These are phyloP conservation scores for Chrysoporthe puriensis DNA, from an alignment of 2,329 filamentous ascomycete species.

Conservation along the genomic window DNA sequence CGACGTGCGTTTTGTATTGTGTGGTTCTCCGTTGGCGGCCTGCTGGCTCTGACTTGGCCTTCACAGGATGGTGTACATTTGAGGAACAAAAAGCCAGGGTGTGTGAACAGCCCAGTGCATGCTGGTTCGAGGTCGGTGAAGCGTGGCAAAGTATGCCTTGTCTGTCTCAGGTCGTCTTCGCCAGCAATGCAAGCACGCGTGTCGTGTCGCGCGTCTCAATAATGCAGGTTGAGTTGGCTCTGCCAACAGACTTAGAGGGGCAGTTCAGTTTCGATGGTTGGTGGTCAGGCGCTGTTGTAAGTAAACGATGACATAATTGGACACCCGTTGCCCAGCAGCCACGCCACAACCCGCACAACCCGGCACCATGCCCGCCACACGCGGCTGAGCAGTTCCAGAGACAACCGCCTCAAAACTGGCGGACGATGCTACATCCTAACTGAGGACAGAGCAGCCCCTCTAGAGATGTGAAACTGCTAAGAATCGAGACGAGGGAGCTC, in stretches of 20 bases:
- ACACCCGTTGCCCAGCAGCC: constrained; percentile 12
- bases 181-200: constrained; percentile 18
- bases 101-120: constrained; percentile 9
- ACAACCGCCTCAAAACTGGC: too few relatives aligned
- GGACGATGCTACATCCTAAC: too few relatives aligned
- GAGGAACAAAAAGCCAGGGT: constrained; percentile 8
- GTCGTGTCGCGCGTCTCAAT: constrained; percentile 7
- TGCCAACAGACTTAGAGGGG: constrained; percentile 14
- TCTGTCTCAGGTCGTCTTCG: background rate
- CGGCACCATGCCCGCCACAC: background rate
- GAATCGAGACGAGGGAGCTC: too few relatives aligned
- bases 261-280: background rate
- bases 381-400: background rate
- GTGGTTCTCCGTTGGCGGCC: background rate
- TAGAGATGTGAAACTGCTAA: too few relatives aligned
- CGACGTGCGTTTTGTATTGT: background rate
- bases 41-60: background rate
- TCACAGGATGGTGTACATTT: background rate
- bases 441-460: too few relatives aligned
- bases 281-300: constrained; percentile 3
- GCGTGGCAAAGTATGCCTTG: background rate
- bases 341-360: background rate
- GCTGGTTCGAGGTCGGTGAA: background rate
- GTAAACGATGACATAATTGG: constrained; percentile 28
- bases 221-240: constrained; percentile 26